Evolutionary conservation across 169 alveolate genomes (phyloP).

Genomic region (Besnoitia besnoiti): DNA sequence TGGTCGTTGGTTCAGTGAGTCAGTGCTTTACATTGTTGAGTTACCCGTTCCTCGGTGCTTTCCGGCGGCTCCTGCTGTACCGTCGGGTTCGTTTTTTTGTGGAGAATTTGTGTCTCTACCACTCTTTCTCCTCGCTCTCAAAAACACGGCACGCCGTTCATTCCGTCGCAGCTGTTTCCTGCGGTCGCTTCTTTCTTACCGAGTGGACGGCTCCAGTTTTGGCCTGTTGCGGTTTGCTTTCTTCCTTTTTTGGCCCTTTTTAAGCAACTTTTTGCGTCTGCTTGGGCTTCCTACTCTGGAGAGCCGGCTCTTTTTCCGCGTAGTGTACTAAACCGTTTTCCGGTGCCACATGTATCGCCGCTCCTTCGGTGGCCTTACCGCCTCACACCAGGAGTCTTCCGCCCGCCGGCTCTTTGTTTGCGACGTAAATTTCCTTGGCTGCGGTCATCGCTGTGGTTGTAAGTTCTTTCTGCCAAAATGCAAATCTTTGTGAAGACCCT

Average conservation of each 20-base stretch:
- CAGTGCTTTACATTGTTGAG: background rate
- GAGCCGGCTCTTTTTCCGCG: background rate
- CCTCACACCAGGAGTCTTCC: background rate
- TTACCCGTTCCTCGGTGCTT: background rate
- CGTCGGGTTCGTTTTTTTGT: background rate
- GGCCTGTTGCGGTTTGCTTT: background rate
- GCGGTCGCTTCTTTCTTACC: background rate
- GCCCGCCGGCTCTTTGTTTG: background rate
- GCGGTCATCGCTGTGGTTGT: background rate
- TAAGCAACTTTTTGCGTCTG: background rate
- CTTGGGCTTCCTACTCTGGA: background rate
- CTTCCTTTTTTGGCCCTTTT: background rate
- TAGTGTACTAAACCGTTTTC: background rate
- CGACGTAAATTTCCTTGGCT: background rate
- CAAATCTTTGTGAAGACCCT: constrained; percentile 96
- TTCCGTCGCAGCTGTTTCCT: background rate
- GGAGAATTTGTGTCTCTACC: background rate
- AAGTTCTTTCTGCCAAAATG: constrained; percentile 72
- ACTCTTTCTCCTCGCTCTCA: background rate
- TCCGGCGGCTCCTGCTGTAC: background rate
- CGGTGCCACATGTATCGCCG: background rate
- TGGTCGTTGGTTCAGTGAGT: background rate
- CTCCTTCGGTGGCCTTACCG: background rate
- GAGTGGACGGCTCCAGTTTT: background rate
- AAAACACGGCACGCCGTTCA: background rate